Conservation (phyloP, 768 basidiomycete species). For the Macrolepiota albuminosa region DNA sequence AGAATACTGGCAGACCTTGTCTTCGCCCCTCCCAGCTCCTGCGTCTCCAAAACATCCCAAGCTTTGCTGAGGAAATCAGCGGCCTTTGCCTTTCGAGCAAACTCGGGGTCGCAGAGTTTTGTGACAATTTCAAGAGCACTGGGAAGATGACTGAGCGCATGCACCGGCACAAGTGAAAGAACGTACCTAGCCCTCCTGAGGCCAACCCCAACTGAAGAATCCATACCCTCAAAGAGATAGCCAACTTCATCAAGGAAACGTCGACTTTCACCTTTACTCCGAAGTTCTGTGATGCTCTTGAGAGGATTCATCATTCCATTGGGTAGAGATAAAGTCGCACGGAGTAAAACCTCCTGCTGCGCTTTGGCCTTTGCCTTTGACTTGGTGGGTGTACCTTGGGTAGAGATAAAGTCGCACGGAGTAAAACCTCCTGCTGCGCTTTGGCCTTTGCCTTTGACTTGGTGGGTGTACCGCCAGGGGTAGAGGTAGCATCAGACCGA, state of each 20-base stretch:
- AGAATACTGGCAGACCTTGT: constrained; percentile 28
- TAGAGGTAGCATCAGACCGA: constrained; percentile 26
- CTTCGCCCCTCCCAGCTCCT: constrained; percentile 58
- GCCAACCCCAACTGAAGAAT: constrained; percentile 41
- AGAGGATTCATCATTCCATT: constrained; percentile 66
- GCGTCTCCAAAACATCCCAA: constrained; percentile 62
- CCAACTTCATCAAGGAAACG: constrained; percentile 82
- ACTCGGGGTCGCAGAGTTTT: constrained; percentile 70
- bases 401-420: too few relatives aligned
- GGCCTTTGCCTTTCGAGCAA: constrained; percentile 73
- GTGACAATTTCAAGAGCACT: constrained; percentile 76
- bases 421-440: constrained; percentile 22
- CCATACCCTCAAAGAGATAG: constrained; percentile 80
- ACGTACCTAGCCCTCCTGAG: constrained; percentile 66
- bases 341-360: constrained; percentile 17
- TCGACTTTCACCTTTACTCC: constrained; percentile 76
- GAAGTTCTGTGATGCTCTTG: constrained; percentile 75
- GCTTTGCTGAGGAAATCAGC: constrained; percentile 67
- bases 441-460: constrained; percentile 36
- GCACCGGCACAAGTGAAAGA: not conserved
- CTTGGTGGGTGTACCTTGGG: constrained; percentile 33
- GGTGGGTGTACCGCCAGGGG: constrained; percentile 33
- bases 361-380: constrained; percentile 34
- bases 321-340: constrained; percentile 28
- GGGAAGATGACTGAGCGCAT: not conserved